Conservation (phyloP, 1,284 basidiomycete species). For the Leccinum variabile region DNA sequence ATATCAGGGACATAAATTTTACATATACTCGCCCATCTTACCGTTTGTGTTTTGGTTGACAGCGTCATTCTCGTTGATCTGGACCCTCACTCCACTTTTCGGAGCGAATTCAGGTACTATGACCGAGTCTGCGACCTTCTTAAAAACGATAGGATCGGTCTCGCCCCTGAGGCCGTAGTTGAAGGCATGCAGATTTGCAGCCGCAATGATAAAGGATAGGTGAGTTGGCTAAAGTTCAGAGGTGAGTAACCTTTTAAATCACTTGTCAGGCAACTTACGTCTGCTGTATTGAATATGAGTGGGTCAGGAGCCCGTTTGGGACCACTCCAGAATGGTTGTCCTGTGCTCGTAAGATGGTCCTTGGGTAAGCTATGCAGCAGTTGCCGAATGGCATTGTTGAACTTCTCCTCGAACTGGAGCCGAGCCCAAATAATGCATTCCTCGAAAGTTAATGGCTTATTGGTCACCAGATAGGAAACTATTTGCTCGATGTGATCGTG, state of each 20-base stretch:
- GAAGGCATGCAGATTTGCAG: constrained; percentile 95
- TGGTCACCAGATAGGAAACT: constrained; percentile 85
- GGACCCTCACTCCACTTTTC: constrained; percentile 90
- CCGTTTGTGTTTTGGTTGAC: constrained; percentile 54
- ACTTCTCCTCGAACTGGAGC: constrained; percentile 94
- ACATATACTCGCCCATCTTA: constrained; percentile 24
- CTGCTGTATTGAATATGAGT: constrained; percentile 81
- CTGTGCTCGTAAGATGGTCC: constrained; percentile 86
- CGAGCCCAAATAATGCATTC: constrained; percentile 98
- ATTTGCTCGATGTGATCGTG: constrained; percentile 92
- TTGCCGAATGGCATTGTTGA: constrained; percentile 92
- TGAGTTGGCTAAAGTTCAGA: constrained; percentile 68
- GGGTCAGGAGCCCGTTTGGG: constrained; percentile 98
- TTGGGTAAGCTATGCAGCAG: constrained; percentile 93
- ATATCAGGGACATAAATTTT: constrained; percentile 9
- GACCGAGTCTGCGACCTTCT: constrained; percentile 83
- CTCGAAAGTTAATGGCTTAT: constrained; percentile 93
- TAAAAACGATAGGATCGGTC: constrained; percentile 78
- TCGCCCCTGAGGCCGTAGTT: constrained; percentile 98
- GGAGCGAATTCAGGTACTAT: constrained; percentile 93
- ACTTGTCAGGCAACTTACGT: constrained; percentile 56
- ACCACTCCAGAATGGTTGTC: constrained; percentile 96
- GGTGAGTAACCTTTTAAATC: constrained; percentile 4
- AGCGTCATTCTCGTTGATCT: constrained; percentile 94
- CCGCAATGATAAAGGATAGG: constrained; percentile 88